These are phyloP conservation scores for Albugo candida DNA, from an alignment of 352 stramenopile genomes.

Conservation along the genomic window DNA sequence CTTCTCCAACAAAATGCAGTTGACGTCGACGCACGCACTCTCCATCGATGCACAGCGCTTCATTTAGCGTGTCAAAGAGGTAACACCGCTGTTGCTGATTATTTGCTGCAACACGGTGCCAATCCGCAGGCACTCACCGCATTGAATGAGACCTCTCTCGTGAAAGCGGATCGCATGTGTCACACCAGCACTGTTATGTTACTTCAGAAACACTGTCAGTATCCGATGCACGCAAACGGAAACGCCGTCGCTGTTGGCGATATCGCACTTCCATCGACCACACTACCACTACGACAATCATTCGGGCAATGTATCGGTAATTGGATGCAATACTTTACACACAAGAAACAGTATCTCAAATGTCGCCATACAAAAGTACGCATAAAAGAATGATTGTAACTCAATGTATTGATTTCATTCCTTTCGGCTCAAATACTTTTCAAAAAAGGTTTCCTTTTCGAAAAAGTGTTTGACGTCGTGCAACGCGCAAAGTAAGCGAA, in stretches of 20 bases:
- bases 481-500: conserved; percentile 49
- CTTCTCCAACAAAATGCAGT: conserved; percentile 27
- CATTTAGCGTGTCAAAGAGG: conserved; percentile 60
- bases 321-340: too few relatives aligned
- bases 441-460: conserved; percentile 48
- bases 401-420: background rate
- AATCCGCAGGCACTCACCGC: conserved; percentile 41
- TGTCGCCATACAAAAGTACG: too few relatives aligned
- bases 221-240: conserved; percentile 7
- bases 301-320: too few relatives aligned
- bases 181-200: conserved; percentile 62
- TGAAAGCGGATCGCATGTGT: conserved; percentile 70
- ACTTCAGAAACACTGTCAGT: conserved; percentile 12
- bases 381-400: too few relatives aligned
- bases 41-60: conserved; percentile 42
- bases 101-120: conserved; percentile 43
- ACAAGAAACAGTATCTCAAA: too few relatives aligned
- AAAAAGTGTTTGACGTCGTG: conserved; percentile 56
- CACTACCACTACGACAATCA: background rate
- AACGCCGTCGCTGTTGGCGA: conserved; percentile 7
- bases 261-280: conserved; percentile 6
- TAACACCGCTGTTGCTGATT: conserved; percentile 45
- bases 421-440: background rate
- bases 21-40: conserved; percentile 30
- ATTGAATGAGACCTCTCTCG: conserved; percentile 39